Conservation (phyloP, 2,329 filamentous ascomycete genomes). For the Xylariaceae sp. region DNA sequence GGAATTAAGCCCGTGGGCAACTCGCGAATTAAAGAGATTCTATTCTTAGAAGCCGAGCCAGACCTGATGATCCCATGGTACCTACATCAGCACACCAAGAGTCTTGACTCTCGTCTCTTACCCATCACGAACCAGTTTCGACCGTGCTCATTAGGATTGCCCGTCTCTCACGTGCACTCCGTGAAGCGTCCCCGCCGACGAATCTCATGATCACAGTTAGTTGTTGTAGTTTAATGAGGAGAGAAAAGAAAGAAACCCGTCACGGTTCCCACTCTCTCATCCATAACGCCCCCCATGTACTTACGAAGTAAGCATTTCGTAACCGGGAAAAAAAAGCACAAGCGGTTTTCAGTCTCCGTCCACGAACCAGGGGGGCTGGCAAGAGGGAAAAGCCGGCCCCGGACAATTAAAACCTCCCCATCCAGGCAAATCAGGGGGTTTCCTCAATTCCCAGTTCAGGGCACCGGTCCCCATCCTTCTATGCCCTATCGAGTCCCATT, state of each 20-base stretch:
- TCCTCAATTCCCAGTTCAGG: too few relatives aligned
- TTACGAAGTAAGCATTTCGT: not conserved
- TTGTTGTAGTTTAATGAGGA: too few relatives aligned
- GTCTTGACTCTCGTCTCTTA: too few relatives aligned
- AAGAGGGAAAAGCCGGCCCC: not conserved
- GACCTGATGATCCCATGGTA: not conserved
- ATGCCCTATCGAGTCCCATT: not conserved
- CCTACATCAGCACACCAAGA: not conserved
- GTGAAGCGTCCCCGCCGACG: too few relatives aligned
- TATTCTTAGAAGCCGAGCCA: constrained; percentile 16
- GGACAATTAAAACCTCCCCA: not conserved
- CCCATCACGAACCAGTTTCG: too few relatives aligned
- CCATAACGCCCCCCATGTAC: not conserved
- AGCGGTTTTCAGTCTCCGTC: not conserved
- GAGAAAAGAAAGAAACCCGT: too few relatives aligned
- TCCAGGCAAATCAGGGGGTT: not conserved
- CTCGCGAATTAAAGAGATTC: constrained; percentile 9
- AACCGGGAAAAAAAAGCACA: not conserved
- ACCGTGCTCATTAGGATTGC: too few relatives aligned
- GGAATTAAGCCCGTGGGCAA: not conserved
- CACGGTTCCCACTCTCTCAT: too few relatives aligned
- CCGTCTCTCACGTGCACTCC: too few relatives aligned
- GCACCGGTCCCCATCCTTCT: not conserved
- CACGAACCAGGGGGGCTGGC: not conserved
- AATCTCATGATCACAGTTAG: too few relatives aligned